Percentiles rank a stretch among this genome's conserved stretches.
Conservation (phyloP, 495 filamentous ascomycete species). For the Parathielavia hyrcaniae region DNA sequence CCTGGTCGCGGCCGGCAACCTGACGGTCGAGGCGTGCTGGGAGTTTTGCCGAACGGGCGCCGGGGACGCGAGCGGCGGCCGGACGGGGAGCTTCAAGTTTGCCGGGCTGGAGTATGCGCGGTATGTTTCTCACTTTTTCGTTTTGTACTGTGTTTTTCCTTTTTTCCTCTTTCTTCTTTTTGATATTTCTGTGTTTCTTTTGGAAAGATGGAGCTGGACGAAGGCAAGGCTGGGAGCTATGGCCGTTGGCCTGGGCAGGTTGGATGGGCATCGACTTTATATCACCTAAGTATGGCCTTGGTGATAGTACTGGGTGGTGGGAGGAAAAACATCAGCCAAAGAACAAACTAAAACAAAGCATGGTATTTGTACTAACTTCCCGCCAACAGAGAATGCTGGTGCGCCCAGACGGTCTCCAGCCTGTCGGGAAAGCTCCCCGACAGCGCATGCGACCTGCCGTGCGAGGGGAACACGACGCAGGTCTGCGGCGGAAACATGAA, state of each 20-base stretch:
- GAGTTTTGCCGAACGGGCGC: constrained; percentile 33
- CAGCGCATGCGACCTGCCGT: constrained; percentile 37
- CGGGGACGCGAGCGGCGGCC: neutral
- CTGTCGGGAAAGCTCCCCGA: constrained; percentile 34
- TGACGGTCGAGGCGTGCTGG: constrained; percentile 43
- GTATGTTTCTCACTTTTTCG: constrained; percentile 26
- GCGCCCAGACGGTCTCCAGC: constrained; percentile 33
- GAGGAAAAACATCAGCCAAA: neutral
- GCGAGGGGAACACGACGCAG: constrained; percentile 39
- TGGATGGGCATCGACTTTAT: neutral
- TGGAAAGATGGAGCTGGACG: neutral
- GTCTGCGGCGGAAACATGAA: constrained; percentile 43
- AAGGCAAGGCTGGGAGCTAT: neutral
- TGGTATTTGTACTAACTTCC: neutral
- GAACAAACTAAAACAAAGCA: neutral
- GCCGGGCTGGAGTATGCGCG: constrained; percentile 46
- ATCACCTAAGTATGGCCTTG: neutral
- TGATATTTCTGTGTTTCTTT: neutral
- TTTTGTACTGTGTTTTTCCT: too few species aligned
- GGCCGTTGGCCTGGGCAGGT: neutral
- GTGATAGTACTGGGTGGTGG: neutral
- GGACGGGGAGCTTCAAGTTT: constrained; percentile 26
- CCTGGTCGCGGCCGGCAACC: constrained; percentile 25
- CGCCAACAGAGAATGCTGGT: constrained; percentile 46
- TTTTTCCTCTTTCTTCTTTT: neutral